Conservation (phyloP, 495 filamentous ascomycete genomes). For the Penicillium cinerascens region DNA sequence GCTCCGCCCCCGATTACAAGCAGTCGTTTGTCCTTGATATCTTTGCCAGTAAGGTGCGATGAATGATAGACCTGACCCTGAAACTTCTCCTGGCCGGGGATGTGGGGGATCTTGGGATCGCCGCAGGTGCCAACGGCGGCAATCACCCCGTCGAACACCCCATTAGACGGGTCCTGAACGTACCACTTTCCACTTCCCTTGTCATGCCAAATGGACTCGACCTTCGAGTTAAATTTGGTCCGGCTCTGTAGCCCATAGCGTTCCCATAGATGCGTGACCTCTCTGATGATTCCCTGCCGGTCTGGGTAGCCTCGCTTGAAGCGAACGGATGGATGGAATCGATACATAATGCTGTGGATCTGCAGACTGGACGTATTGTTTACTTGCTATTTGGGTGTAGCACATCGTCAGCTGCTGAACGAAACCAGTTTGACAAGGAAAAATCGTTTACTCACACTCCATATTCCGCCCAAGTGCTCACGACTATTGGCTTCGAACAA, state of each 20-base stretch:
- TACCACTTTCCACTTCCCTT: conserved; percentile 63
- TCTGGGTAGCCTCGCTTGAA: conserved; percentile 72
- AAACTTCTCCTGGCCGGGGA: conserved; percentile 65
- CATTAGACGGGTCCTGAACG: conserved; percentile 58
- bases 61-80: conserved; percentile 69
- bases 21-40: conserved; percentile 67
- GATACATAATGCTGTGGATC: conserved; percentile 83
- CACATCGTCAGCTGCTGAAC: background rate
- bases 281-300: conserved; percentile 64
- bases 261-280: conserved; percentile 70
- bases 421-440: too few relatives aligned
- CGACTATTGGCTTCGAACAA: conserved; percentile 67
- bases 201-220: conserved; percentile 65
- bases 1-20: conserved; percentile 77
- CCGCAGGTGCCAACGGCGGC: conserved; percentile 76
- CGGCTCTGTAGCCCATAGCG: conserved; percentile 66
- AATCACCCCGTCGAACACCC: conserved; percentile 73
- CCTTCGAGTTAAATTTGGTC: conserved; percentile 67
- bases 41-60: conserved; percentile 63
- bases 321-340: conserved; percentile 75
- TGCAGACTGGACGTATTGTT: conserved; percentile 80
- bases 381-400: conserved; percentile 52
- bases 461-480: conserved; percentile 68
- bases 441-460: conserved; percentile 59
- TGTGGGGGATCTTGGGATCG: conserved; percentile 64